phyloP scores from a whole-genome alignment of 768 basidiomycete species.

The Gyrodon lividus region DNA sequence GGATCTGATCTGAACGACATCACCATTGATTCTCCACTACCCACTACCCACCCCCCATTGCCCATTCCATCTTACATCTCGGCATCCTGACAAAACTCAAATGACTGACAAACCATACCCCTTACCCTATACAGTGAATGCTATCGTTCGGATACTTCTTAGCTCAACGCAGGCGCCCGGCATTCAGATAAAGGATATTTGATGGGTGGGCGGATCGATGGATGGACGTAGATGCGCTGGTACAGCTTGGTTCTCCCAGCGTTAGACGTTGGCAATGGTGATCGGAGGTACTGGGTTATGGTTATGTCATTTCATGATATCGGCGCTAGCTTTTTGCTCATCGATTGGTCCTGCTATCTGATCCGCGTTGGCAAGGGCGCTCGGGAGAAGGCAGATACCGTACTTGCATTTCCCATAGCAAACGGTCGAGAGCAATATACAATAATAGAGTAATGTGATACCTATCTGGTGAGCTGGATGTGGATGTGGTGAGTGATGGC shows the following conservation, averaged over 20 bases:
- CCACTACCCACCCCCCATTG: too few relatives aligned
- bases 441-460: not conserved
- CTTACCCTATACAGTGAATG: slow-evolving; percentile 51
- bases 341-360: not conserved
- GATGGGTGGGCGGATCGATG: slow-evolving; percentile 17
- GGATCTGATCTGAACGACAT: too few relatives aligned
- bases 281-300: slow-evolving; percentile 15
- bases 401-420: not conserved
- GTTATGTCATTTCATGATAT: slow-evolving; percentile 1
- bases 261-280: slow-evolving; percentile 20
- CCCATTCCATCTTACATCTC: not conserved
- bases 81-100: not conserved
- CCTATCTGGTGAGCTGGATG: not conserved
- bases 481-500: not conserved
- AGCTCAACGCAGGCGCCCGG: slow-evolving; percentile 89
- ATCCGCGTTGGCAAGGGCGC: not conserved
- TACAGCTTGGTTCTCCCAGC: slow-evolving; percentile 20
- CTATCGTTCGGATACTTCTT: slow-evolving; percentile 78
- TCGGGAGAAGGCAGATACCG: not conserved
- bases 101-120: slow-evolving; percentile 10
- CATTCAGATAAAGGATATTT: slow-evolving; percentile 81
- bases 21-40: too few relatives aligned
- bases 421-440: slow-evolving; percentile 1
- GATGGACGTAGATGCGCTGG: slow-evolving; percentile 9
- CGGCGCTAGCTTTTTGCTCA: slow-evolving; percentile 1